Base-by-base conservation (phyloP, 2,329 filamentous ascomycete genomes). In the Purpureocillium takamizusanense region DNA sequence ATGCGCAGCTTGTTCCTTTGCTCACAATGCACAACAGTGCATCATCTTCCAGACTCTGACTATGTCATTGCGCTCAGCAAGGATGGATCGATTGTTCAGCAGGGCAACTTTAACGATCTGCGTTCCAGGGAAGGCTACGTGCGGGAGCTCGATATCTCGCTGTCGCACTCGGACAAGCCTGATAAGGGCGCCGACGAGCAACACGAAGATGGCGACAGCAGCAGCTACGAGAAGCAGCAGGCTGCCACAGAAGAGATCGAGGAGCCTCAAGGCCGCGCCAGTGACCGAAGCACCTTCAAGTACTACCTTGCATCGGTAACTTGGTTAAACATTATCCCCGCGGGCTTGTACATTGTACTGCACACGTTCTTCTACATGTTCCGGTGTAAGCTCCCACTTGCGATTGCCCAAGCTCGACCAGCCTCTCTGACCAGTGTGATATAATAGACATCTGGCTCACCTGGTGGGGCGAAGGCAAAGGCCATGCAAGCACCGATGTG, bases 1-100 rank as follows among this genome's bases (percentile, higher is more conserved):
- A n/a, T n/a, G 10, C 21, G 10, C 21, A 25, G 21, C n/a, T n/a
- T 25, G 21, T 25, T 33, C 29, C 3, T 2, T 3, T 23, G 1
- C 11, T 30, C 15, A 18, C 36, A 2, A 40, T 8, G 21, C n/a
- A n/a, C n/a, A 5, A 2, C 16, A 56, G 53, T 56, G 13, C 51
- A 57, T 21, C 45, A 47, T 3, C 46, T 72, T 1, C 61, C 65
- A 0, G 50, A 53, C 1, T 63, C 67, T 2, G 61, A 71, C 33
- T 58, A 65, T 29, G 59, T 74, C 7, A 57, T 72, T 37, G 63
- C 60, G 0, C 56, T 74, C 1, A 57, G 58, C 2, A 43, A 44
- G 9, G 51, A 61, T 3, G 66, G 67, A 0, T 55, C 46, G 2
- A 47, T 72, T 13, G 41, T 61, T 1, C 66, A 71, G 23, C 62